phyloP scores from a whole-genome alignment of 441 rosid species.

The Populus hybrid region DNA sequence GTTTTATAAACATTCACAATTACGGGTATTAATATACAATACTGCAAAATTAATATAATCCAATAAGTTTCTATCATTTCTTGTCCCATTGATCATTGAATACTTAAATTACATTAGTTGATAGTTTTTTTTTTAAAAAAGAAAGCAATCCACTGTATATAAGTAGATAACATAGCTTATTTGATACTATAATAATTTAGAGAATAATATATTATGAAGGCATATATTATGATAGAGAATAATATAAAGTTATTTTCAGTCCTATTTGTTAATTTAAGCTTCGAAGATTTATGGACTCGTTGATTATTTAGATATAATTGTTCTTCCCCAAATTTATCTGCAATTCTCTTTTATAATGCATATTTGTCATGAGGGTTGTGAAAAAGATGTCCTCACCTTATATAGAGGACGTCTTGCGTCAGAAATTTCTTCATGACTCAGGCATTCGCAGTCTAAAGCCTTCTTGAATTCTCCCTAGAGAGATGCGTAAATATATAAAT shows the following conservation, averaged over 20 bases:
- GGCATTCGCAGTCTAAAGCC: constrained; percentile 45
- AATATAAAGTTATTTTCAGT: neutral
- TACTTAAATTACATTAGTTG: neutral
- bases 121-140: neutral
- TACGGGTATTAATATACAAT: neutral
- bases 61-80: neutral
- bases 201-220: too few species aligned
- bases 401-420: constrained; percentile 58
- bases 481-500: neutral
- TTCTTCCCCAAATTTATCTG: neutral
- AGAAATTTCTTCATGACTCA: constrained; percentile 32
- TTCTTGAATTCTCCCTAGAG: constrained; percentile 44
- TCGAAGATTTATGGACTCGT: neutral
- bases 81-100: neutral
- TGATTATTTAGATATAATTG: neutral
- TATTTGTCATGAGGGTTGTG: neutral
- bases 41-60: too few species aligned
- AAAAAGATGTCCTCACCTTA: constrained; percentile 32
- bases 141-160: too few species aligned
- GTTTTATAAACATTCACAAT: neutral
- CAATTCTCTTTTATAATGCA: neutral
- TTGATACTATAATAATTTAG: neutral
- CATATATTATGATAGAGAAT: neutral
- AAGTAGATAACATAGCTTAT: neutral
- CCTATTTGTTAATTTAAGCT: neutral